These are phyloP conservation scores for Stromatinia cepivora DNA, from an alignment of 2,329 filamentous ascomycete species.

Conservation along the genomic window DNA sequence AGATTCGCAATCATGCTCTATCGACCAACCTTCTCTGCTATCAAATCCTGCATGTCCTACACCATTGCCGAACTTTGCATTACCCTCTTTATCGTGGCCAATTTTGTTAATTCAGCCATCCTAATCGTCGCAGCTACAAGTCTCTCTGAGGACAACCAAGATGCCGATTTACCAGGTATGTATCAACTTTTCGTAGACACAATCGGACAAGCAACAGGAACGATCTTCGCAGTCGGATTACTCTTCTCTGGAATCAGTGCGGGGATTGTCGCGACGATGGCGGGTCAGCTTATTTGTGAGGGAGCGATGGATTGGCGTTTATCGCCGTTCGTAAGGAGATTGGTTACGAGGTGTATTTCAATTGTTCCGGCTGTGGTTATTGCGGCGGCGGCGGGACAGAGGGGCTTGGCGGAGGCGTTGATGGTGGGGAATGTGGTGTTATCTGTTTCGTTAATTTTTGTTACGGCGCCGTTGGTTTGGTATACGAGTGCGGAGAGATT, in stretches of 20 bases:
- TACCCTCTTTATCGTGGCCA: constrained; percentile 75
- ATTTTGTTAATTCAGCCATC: constrained; percentile 81
- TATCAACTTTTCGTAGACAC: constrained; percentile 66
- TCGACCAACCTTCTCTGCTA: constrained; percentile 67
- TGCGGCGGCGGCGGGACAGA: constrained; percentile 69
- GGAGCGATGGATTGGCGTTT: constrained; percentile 75
- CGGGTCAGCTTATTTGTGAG: constrained; percentile 83
- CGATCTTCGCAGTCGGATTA: constrained; percentile 76
- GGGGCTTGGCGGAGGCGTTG: constrained; percentile 68
- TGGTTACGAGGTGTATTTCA: constrained; percentile 74
- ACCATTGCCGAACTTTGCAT: constrained; percentile 68
- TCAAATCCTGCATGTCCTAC: constrained; percentile 69
- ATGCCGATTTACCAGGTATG: constrained; percentile 79
- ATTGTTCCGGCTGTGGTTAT: constrained; percentile 81
- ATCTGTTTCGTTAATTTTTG: constrained; percentile 77
- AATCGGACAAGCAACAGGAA: constrained; percentile 70
- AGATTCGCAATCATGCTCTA: constrained; percentile 55
- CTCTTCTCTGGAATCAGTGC: constrained; percentile 77
- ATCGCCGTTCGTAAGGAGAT: constrained; percentile 72
- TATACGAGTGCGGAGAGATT: constrained; percentile 76
- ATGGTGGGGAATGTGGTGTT: constrained; percentile 75
- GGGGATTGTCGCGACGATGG: constrained; percentile 83
- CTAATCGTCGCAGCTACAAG: constrained; percentile 78
- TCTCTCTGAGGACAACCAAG: constrained; percentile 59
- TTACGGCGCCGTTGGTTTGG: constrained; percentile 76